Percentiles rank a stretch among this genome's conserved stretches.
These are phyloP conservation scores for Cryptococcus sp. DNA, from an alignment of 1,284 basidiomycete species.

Conservation along the genomic window DNA sequence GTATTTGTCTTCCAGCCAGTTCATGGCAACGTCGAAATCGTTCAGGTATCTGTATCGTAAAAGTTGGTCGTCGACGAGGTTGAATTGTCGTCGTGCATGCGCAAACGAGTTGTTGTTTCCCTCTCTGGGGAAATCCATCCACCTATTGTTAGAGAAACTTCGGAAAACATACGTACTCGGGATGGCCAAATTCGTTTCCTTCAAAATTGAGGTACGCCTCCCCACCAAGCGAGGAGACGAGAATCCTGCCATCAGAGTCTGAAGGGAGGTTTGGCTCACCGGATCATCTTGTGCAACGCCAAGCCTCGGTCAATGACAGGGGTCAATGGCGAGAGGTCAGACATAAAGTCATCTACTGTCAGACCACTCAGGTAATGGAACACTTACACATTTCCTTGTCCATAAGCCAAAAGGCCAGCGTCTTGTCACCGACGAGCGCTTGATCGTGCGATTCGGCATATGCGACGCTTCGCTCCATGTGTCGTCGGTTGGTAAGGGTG, in stretches of 20 bases:
- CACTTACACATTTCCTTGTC: slow-evolving; percentile 95
- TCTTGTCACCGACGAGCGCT: slow-evolving; percentile 96
- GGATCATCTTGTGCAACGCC: slow-evolving; percentile 94
- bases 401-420: slow-evolving; percentile 98
- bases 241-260: slow-evolving; percentile 53
- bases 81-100: slow-evolving; percentile 92
- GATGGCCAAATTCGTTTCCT: slow-evolving; percentile 97
- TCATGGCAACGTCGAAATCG: slow-evolving; percentile 92
- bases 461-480: slow-evolving; percentile 85
- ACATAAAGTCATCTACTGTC: slow-evolving; percentile 83
- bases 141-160: slow-evolving; percentile 51
- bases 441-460: slow-evolving; percentile 98
- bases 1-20: slow-evolving; percentile 69
- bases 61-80: slow-evolving; percentile 76
- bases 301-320: slow-evolving; percentile 82
- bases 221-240: slow-evolving; percentile 87
- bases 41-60: slow-evolving; percentile 90
- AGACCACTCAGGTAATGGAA: neutral
- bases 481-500: slow-evolving; percentile 82
- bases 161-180: slow-evolving; percentile 58
- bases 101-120: slow-evolving; percentile 95
- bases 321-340: slow-evolving; percentile 77
- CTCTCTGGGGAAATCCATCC: slow-evolving; percentile 96
- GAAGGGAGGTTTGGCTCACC: slow-evolving; percentile 47
- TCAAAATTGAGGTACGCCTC: slow-evolving; percentile 98